phyloP scores from a whole-genome alignment of 208 protist species.

The Vickermania ingenoplastis region DNA sequence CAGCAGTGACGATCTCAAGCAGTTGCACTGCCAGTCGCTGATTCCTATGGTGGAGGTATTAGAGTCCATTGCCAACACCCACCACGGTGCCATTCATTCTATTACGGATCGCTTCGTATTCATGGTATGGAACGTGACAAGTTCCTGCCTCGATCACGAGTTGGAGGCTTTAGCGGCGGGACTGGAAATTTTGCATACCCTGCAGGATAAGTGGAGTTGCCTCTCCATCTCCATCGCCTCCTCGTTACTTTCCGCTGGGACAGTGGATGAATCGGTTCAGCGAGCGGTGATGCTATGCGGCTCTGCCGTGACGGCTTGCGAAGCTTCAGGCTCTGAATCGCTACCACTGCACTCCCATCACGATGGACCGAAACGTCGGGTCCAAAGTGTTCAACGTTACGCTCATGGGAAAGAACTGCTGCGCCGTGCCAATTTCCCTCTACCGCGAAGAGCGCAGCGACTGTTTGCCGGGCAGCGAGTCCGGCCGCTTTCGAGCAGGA shows the following conservation, averaged over 20 bases:
- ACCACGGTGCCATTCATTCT: constrained; percentile 2
- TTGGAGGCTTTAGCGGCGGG: not conserved
- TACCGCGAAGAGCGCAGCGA: no score
- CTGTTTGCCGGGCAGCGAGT: no score
- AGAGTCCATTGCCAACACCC: not conserved
- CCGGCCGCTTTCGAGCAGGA: no score
- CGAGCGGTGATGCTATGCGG: not conserved
- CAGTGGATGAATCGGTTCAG: constrained; percentile 1
- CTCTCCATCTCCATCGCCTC: constrained; percentile 6
- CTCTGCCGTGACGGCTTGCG: not conserved
- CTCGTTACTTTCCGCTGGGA: constrained; percentile 1
- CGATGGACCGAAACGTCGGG: constrained; percentile 3
- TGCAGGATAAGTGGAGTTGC: not conserved
- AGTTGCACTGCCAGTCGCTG: not conserved
- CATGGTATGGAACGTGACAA: constrained; percentile 6
- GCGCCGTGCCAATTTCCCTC: constrained; percentile 4
- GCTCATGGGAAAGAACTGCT: constrained; percentile 3
- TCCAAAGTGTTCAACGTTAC: not conserved
- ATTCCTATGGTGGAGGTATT: constrained; percentile 1
- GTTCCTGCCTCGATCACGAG: not conserved
- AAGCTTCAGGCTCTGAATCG: constrained; percentile 5
- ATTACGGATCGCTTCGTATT: constrained; percentile 2
- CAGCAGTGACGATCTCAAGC: not conserved
- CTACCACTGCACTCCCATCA: constrained; percentile 8
- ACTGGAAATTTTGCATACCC: not conserved